These are phyloP conservation scores for Monosporascus sp. DNA, from an alignment of 2,329 filamentous ascomycete genomes.

Conservation along the genomic window DNA sequence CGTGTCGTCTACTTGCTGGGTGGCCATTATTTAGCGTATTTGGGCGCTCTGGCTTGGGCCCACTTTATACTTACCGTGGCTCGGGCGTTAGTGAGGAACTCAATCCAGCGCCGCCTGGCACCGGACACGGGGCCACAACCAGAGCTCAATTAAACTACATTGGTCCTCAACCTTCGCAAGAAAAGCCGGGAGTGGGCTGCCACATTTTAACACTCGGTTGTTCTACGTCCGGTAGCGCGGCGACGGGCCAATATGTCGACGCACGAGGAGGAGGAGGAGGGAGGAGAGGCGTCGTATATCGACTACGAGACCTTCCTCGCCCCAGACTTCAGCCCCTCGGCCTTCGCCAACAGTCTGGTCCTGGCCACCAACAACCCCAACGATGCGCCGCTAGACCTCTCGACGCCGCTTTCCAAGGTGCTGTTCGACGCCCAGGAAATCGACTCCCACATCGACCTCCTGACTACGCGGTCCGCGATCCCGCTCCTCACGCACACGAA, in stretches of 20 bases:
- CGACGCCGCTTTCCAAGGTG: conserved; percentile 86
- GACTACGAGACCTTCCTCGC: conserved; percentile 91
- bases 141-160: too few species aligned
- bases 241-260: conserved; percentile 5
- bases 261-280: conserved; percentile 29
- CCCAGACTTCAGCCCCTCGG: conserved; percentile 71
- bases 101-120: too few species aligned
- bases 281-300: conserved; percentile 75
- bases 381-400: conserved; percentile 86
- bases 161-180: too few species aligned
- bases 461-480: conserved; percentile 79
- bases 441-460: conserved; percentile 86
- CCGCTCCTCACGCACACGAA: conserved; percentile 76
- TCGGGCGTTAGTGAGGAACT: too few species aligned
- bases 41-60: too few species aligned
- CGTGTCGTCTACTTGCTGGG: too few species aligned
- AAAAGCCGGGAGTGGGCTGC: too few species aligned
- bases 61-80: too few species aligned
- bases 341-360: conserved; percentile 85
- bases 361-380: conserved; percentile 86
- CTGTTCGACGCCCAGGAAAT: conserved; percentile 97
- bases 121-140: too few species aligned
- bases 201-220: too few species aligned
- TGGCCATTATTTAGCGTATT: too few species aligned
- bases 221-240: too few species aligned